A percentile compares a stretch with the other conserved stretches of the same genome.
Conservation (phyloP, 2,329 filamentous ascomycete genomes). For the Triangularia verruculosa region DNA sequence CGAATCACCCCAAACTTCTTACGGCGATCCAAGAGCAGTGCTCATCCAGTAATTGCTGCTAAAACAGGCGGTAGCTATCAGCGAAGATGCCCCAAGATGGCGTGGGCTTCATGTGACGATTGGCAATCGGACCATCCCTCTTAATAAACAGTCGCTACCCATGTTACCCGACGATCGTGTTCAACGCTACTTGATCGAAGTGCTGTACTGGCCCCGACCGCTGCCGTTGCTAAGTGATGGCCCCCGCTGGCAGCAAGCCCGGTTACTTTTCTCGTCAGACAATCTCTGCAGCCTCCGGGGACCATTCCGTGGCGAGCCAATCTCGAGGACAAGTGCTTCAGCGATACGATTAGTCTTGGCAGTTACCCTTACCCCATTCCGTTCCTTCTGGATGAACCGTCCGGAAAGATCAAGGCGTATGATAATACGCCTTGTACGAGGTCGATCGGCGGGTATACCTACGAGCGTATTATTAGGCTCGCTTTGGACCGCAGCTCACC, state of each 20-base stretch:
- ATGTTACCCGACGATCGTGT: neutral
- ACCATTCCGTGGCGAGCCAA: constrained; percentile 11
- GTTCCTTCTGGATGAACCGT: constrained; percentile 9
- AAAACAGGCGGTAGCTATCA: no score
- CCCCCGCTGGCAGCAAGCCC: constrained; percentile 11
- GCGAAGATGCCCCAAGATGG: no score
- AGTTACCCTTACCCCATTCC: constrained; percentile 9
- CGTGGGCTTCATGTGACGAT: no score
- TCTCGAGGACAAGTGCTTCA: neutral
- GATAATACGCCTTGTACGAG: constrained; percentile 5
- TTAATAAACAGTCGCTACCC: no score
- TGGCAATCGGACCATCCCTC: no score
- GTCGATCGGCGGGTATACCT: constrained; percentile 8
- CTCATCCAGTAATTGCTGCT: no score
- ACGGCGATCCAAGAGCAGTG: neutral
- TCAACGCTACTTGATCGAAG: constrained; percentile 7
- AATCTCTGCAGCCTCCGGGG: constrained; percentile 6
- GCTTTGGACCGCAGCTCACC: neutral
- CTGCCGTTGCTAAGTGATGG: no score
- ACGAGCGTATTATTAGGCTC: constrained; percentile 8
- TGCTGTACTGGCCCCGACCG: constrained; percentile 9
- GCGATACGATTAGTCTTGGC: neutral
- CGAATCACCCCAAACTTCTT: constrained; percentile 7
- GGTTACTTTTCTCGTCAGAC: constrained; percentile 6
- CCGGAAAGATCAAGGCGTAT: constrained; percentile 14